Conservation (phyloP, 2,329 filamentous ascomycete genomes). For the Fusarium sp. region DNA sequence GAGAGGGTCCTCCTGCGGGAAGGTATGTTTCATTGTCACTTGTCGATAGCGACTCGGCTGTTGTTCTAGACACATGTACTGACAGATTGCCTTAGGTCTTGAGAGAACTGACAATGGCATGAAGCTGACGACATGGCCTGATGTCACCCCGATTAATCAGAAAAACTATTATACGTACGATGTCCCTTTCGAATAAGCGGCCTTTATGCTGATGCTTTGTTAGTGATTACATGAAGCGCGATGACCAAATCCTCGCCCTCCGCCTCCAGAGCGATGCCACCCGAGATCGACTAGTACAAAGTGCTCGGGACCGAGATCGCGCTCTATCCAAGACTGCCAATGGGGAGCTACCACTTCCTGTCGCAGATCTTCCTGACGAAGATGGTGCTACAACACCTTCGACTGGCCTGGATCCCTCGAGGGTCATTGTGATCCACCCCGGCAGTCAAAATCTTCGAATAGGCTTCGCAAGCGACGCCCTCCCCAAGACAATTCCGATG, state of each 20-base stretch:
- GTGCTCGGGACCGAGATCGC: conserved; percentile 86
- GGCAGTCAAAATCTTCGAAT: conserved; percentile 96
- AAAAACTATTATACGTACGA: conserved; percentile 97
- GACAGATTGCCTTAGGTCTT: conserved; percentile 69
- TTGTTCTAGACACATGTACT: conserved; percentile 33
- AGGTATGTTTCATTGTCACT: conserved; percentile 52
- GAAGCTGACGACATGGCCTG: conserved; percentile 93
- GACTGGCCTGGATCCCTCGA: conserved; percentile 78
- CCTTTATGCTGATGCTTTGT: conserved; percentile 24
- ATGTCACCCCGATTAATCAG: conserved; percentile 93
- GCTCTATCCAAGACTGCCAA: conserved; percentile 79
- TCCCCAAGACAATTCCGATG: conserved; percentile 95
- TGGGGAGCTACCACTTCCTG: conserved; percentile 69
- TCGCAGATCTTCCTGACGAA: conserved; percentile 67
- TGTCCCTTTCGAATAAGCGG: background rate
- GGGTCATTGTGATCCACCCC: conserved; percentile 93
- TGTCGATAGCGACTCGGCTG: conserved; percentile 5
- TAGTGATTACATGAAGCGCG: conserved; percentile 97
- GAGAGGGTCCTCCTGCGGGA: conserved; percentile 71
- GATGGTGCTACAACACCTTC: conserved; percentile 64
- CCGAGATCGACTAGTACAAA: conserved; percentile 83
- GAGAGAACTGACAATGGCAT: conserved; percentile 98
- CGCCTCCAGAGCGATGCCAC: conserved; percentile 89
- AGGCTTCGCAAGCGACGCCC: conserved; percentile 92
- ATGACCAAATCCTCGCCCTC: conserved; percentile 92